Evolutionary conservation across 75 land plant species (phyloP).

Genomic region (Cupressus sempervirens): DNA sequence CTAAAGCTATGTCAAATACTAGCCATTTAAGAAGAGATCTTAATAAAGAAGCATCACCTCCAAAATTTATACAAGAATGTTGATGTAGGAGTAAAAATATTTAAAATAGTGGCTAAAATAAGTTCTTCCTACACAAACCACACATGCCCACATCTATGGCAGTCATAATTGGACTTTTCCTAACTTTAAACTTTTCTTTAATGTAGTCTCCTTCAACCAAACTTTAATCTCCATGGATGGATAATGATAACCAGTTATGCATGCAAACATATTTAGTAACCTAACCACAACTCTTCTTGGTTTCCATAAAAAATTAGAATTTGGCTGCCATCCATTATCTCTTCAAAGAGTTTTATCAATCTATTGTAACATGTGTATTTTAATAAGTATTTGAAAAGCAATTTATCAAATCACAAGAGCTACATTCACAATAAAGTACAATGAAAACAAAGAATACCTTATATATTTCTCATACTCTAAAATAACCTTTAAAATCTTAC

Average conservation of each 20-base stretch:
- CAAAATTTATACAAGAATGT: background rate
- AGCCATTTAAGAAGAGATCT: background rate
- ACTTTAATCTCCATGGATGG: constrained; percentile 88
- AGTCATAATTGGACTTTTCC: constrained; percentile 84
- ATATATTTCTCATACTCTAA: constrained; percentile 66
- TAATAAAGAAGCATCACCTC: background rate
- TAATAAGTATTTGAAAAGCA: background rate
- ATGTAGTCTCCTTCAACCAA: constrained; percentile 88
- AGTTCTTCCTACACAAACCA: constrained; percentile 79
- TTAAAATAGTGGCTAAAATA: constrained; percentile 15
- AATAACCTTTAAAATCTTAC: constrained; percentile 68
- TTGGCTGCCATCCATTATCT: constrained; percentile 72
- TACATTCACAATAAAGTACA: background rate
- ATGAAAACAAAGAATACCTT: constrained; percentile 31
- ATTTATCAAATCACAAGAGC: background rate
- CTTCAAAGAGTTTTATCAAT: constrained; percentile 53
- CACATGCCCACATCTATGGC: constrained; percentile 96
- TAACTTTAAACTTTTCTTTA: constrained; percentile 71
- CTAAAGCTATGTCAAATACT: constrained; percentile 11
- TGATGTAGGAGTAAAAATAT: constrained; percentile 13
- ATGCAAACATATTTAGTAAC: constrained; percentile 76
- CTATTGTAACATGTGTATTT: constrained; percentile 21
- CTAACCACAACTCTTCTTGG: constrained; percentile 84
- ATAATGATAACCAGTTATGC: constrained; percentile 88
- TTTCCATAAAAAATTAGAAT: constrained; percentile 79